Conservation (phyloP, 306 rosid genomes). For the Hippophae gyantsensis region DNA sequence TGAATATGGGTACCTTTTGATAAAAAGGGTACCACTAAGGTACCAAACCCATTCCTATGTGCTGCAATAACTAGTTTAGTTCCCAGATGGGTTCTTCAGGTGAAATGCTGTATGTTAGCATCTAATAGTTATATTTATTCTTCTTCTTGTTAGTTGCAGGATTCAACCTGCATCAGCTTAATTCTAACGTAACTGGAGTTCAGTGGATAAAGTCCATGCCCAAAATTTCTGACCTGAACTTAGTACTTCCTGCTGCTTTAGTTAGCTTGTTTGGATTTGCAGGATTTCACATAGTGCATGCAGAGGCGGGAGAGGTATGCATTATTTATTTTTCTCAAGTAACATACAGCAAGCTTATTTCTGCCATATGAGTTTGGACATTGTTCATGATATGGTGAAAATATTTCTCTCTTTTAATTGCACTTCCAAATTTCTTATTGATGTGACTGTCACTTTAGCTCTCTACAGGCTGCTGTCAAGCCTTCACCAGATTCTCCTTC, state of each 20-base stretch:
- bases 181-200: conserved; percentile 23
- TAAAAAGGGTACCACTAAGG: no score
- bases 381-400: not conserved
- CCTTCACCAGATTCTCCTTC: conserved; percentile 19
- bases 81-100: not conserved
- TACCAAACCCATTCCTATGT: no score
- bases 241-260: conserved; percentile 34
- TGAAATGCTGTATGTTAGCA: not conserved
- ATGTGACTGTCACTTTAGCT: not conserved
- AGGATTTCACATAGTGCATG: conserved; percentile 31
- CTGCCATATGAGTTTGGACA: not conserved
- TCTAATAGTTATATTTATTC: not conserved
- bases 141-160: conserved; percentile 24
- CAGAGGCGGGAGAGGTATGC: conserved; percentile 48
- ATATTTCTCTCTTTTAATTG: not conserved
- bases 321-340: not conserved
- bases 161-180: conserved; percentile 8
- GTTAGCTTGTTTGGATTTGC: conserved; percentile 51
- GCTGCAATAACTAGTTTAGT: no score
- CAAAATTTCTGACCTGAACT: conserved; percentile 8
- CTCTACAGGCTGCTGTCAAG: conserved; percentile 24
- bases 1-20: no score
- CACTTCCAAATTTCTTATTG: conserved; percentile 6
- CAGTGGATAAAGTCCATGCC: conserved; percentile 15
- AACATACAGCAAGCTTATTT: not conserved